Evolutionary conservation across 192 early-diverging fungal species (phyloP).

Genomic region (Rhizophagus clarus): DNA sequence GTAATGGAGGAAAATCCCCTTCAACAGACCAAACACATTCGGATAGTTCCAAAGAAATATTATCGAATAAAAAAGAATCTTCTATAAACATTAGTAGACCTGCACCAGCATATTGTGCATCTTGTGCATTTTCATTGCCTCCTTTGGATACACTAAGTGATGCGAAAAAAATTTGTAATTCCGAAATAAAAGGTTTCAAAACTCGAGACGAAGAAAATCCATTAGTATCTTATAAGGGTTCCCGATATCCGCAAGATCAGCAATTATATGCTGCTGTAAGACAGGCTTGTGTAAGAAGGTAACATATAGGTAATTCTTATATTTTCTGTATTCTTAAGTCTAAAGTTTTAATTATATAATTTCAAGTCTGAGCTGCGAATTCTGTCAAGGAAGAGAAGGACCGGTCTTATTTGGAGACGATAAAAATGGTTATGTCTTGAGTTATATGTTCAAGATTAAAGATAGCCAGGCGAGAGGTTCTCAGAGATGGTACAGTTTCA

Average conservation of each 20-base stretch:
- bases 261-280: slow-evolving; percentile 46
- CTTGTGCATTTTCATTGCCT: slow-evolving; percentile 25
- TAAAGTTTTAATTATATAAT: not conserved
- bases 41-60: not conserved
- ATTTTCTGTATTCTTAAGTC: not conserved
- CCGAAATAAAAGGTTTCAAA: slow-evolving; percentile 38
- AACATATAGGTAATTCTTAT: not conserved
- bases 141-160: not conserved
- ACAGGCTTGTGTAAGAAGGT: slow-evolving; percentile 51
- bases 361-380: slow-evolving; percentile 62
- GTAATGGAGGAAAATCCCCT: slow-evolving; percentile 13
- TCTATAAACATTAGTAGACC: not conserved
- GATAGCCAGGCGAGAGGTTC: slow-evolving; percentile 69
- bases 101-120: slow-evolving; percentile 22
- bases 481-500: slow-evolving; percentile 60
- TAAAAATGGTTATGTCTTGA: slow-evolving; percentile 67
- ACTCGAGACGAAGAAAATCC: slow-evolving; percentile 46
- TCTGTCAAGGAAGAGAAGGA: slow-evolving; percentile 65
- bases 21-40: not conserved
- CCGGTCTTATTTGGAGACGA: slow-evolving; percentile 73
- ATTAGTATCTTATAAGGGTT: slow-evolving; percentile 40
- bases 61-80: slow-evolving; percentile 13
- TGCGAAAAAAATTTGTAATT: not conserved
- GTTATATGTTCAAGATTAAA: slow-evolving; percentile 69
- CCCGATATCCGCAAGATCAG: slow-evolving; percentile 41